Base-by-base conservation (phyloP, 164 flowering plant species). In the Chimonanthus salicifolius region DNA sequence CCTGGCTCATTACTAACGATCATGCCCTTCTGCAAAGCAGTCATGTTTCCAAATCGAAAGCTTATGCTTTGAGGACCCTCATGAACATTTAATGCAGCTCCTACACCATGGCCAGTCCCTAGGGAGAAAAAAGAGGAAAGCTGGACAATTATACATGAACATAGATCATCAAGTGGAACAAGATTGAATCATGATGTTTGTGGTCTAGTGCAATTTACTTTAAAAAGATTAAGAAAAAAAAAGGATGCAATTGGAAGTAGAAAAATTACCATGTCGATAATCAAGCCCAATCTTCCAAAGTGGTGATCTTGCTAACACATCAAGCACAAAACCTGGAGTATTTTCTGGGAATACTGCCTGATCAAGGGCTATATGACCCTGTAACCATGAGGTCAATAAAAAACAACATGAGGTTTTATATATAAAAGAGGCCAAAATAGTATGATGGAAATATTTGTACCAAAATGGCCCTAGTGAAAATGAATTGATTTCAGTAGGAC, bases 21-120 rank as follows among this genome's bases (percentile, higher is more conserved):
- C 99, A 95, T 95, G 82, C 97, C 97, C 73, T 83, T 85, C 74
- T 84, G 85, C 74, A 95, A 80, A 44, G 94, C 83, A 50, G 97
- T 94, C 88, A 82, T 81, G 78, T 93, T 94, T 72, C 98, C 97
- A 83, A 79, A 94, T 46, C 99, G 84, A 75, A 81, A 95, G 82
- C 99, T 95, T 70, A 95, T 95, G 76, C 98, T 88, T 80, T 95
- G 99, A 65, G 99, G 99, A 64, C 98, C 99, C 80, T 95, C 99
- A 77, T 95, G 99, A 71, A 95, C 99, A 87, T 95, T 95, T 62
- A 95, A 74, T 67, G 95, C 98, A 79, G 99, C 98, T 67, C 99
- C 99, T 8, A 95, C 99, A 74, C 99, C 99, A 83, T 93, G 98
- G 49, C 98, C 98, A 74, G 99, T 95, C 51, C 99, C 99, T 94